Percentiles rank a stretch among this genome's conserved stretches.
Conservation (phyloP, 768 basidiomycete genomes). For the Ramaria rubella region DNA sequence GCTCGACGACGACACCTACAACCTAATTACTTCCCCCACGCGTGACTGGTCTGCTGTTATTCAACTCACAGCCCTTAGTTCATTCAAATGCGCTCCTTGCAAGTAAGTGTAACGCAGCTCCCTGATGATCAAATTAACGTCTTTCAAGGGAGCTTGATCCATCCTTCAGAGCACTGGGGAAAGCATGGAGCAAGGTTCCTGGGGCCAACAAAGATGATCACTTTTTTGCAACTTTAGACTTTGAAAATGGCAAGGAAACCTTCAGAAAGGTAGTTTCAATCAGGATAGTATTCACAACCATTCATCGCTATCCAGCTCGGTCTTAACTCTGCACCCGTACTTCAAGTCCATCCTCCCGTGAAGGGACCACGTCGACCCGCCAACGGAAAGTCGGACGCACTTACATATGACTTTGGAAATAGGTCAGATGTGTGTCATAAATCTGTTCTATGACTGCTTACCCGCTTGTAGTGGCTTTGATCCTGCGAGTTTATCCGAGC, state of each 20-base stretch:
- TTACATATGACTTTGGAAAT: conserved; percentile 67
- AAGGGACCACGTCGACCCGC: conserved; percentile 63
- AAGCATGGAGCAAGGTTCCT: conserved; percentile 68
- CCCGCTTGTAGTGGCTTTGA: conserved; percentile 65
- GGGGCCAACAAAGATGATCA: conserved; percentile 63
- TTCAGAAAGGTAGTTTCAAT: conserved; percentile 64
- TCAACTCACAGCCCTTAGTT: conserved; percentile 79
- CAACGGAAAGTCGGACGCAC: conserved; percentile 46
- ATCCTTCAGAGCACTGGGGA: conserved; percentile 71
- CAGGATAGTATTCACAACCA: not conserved
- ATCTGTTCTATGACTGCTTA: not conserved
- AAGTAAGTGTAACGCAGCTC: conserved; percentile 47
- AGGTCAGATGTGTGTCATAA: conserved; percentile 19
- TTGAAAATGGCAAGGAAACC: conserved; percentile 63
- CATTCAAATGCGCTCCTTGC: conserved; percentile 89
- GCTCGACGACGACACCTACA: conserved; percentile 69
- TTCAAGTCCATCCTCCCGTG: conserved; percentile 66
- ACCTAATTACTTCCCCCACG: conserved; percentile 64
- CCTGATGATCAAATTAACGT: not conserved
- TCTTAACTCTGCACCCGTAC: conserved; percentile 76
- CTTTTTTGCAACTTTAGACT: conserved; percentile 92
- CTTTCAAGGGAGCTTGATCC: conserved; percentile 74
- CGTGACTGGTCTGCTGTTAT: conserved; percentile 86
- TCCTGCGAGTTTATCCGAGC: conserved; percentile 66
- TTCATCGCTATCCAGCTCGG: conserved; percentile 51